Evolutionary conservation across 2,329 filamentous ascomycete species (phyloP).

Genomic region (Furcasterigmium sp.): DNA sequence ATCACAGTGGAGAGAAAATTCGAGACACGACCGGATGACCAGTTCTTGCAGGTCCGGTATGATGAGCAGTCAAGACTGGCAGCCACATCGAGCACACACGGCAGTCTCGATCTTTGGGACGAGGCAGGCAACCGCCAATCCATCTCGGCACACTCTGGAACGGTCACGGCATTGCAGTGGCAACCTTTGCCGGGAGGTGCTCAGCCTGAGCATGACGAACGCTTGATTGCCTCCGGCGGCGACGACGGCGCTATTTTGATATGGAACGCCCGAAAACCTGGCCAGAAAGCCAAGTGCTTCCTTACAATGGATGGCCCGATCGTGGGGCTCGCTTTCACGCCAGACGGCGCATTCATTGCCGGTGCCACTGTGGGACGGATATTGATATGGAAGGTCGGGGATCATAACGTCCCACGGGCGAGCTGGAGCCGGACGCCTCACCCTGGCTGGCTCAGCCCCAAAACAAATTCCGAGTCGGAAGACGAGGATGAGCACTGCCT

Average conservation of each 20-base stretch:
- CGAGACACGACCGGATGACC: conserved; percentile 47
- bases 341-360: conserved; percentile 58
- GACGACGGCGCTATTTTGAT: conserved; percentile 59
- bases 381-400: conserved; percentile 61
- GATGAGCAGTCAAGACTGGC: conserved; percentile 48
- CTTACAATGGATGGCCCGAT: conserved; percentile 57
- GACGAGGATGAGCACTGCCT: conserved; percentile 58
- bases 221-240: conserved; percentile 55
- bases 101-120: conserved; percentile 56
- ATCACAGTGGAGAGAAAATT: conserved; percentile 45
- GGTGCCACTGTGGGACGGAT: conserved; percentile 54
- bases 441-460: conserved; percentile 54
- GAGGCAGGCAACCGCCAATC: conserved; percentile 46
- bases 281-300: conserved; percentile 49
- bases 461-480: conserved; percentile 44
- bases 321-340: conserved; percentile 56
- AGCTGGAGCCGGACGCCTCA: conserved; percentile 53
- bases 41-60: conserved; percentile 50
- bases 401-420: conserved; percentile 51
- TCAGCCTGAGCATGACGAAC: conserved; percentile 36
- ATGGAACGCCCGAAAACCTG: conserved; percentile 53
- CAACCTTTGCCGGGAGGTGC: conserved; percentile 40
- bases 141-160: conserved; percentile 53
- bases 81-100: conserved; percentile 56
- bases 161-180: conserved; percentile 55